Base-by-base conservation (phyloP, 2,329 filamentous ascomycete genomes). In the Alternaria panax region DNA sequence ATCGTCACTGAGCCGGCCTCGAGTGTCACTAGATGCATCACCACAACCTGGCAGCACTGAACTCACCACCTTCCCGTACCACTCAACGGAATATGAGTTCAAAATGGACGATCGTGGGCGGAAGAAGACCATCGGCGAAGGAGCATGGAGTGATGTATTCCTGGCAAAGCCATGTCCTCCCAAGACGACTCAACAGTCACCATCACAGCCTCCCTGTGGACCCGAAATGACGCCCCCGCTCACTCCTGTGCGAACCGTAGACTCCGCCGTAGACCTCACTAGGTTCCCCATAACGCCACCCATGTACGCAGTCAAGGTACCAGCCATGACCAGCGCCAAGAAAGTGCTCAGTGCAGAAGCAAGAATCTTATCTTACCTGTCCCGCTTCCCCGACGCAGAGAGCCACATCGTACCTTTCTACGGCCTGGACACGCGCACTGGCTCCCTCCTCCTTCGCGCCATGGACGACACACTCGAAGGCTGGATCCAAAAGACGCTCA, bases 101-200 rank as follows among this genome's bases (percentile, higher is more conserved):
- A 32, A 64, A 8, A 59, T 50, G 11, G 64, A 71, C 41, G 62
- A 65, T 5, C 64, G 72, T 12, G 68, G 66, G 5, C 65, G 64
- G 20, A 75, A 69, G 57, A 73, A 65, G 36, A 65, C 63, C 3
- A 69, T 79, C 12, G 76, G 76, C 16, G 66, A 65, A 16, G 76
- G 76, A 11, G 62, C 70, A 16, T 79, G 76, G 76, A 78, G 75
- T 56, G 69, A 77, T 63, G 76, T 79, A 1, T 78, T 75, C 59
- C 65, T 75, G 7, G 76, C 74, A 7, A 66, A n/a, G 9, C 74
- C 68, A 20, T 64, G 56, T 38, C 48, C 67, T 8, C 66, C 70
- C 1, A 63, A 66, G 28, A 46, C 54, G 1, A n/a, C 38, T 24
- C 45, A 62, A 22, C 58, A 60, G 40, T 34, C 47, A 11, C 30